Base-by-base conservation (phyloP, 768 basidiomycete species). In the Kondoa subrosea region DNA sequence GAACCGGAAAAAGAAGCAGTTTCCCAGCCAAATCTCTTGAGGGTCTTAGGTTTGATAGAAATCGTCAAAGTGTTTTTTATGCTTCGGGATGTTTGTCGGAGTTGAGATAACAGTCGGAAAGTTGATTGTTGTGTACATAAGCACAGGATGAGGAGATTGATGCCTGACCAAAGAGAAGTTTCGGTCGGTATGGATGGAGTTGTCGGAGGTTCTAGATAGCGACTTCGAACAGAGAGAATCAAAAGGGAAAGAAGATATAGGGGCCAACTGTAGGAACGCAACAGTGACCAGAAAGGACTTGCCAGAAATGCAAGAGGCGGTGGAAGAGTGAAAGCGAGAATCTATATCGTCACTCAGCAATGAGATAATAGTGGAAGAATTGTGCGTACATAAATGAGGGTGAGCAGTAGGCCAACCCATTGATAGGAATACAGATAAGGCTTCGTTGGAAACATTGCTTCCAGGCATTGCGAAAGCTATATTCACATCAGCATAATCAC, bases 211-310 rank as follows among this genome's bases (percentile, higher is more conserved):
- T 50, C 40, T 8, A 50, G 8, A 21, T 8, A 50, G 8, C 40
- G 40, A 50, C 12, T 64, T 0, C 73, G 70, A 21, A 73, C 63
- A 32, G 66, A 70, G 63, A 75, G 67, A 58, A 75, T 70, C 56
- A 72, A 64, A 34, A 75, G 73, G 14, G 70, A 69, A 30, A 73
- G 15, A 0, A 72, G 74, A 67, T 72, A 75, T 16, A 71, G 63
- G 1, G 66, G 27, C 27, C 70, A 61, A 17, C 70, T 56, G 64
- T 71, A 21, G 29, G 29, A 63, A 14, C 65, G 58, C 14, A 69
- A 67, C 26, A 40, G 68, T 14, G 69, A 34, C 25, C 67, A 40
- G 58, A 70, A 56, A 1, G 66, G 31, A 1, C 63, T 66, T 4
- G 66, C 29, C 25, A 59, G 57, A 25, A 66, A 66, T 26, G 31